These are phyloP conservation scores for Hydrangea macrophylla DNA, from an alignment of 148 eudicot species.

Conservation along the genomic window DNA sequence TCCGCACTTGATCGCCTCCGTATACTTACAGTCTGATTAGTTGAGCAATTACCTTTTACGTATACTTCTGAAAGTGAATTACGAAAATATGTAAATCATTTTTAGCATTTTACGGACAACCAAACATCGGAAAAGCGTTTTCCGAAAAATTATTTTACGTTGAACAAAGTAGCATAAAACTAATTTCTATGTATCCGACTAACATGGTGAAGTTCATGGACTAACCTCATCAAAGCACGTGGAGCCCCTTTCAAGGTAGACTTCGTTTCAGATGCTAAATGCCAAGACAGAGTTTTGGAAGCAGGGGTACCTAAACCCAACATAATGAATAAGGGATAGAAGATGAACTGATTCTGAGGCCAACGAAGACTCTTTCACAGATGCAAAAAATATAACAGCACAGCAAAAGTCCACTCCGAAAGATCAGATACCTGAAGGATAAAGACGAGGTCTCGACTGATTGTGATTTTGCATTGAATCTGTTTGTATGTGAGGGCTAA, in stretches of 20 bases:
- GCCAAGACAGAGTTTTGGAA: conserved; percentile 90
- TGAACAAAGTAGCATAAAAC: no score
- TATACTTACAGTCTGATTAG: no score
- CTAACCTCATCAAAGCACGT: conserved; percentile 56
- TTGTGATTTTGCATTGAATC: conserved; percentile 61
- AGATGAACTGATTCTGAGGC: not conserved
- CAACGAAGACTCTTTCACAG: conserved; percentile 3
- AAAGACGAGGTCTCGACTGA: conserved; percentile 62
- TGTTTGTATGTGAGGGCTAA: conserved; percentile 56
- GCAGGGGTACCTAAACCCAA: conserved; percentile 53
- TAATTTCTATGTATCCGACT: no score
- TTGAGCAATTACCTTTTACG: no score
- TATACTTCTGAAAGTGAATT: no score
- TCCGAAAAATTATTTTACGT: no score
- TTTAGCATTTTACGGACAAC: no score
- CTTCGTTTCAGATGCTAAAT: conserved; percentile 76
- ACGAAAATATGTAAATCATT: no score
- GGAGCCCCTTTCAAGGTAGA: conserved; percentile 56
- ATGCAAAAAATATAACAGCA: not conserved
- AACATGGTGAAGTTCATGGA: not conserved
- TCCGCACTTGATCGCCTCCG: no score
- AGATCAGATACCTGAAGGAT: conserved; percentile 55
- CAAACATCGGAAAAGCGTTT: no score
- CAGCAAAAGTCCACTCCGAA: not conserved
- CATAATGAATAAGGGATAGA: not conserved